A percentile compares a stretch with the other conserved stretches of the same genome.
Conservation (phyloP, 129 eudicot species). For the Calendula officinalis region DNA sequence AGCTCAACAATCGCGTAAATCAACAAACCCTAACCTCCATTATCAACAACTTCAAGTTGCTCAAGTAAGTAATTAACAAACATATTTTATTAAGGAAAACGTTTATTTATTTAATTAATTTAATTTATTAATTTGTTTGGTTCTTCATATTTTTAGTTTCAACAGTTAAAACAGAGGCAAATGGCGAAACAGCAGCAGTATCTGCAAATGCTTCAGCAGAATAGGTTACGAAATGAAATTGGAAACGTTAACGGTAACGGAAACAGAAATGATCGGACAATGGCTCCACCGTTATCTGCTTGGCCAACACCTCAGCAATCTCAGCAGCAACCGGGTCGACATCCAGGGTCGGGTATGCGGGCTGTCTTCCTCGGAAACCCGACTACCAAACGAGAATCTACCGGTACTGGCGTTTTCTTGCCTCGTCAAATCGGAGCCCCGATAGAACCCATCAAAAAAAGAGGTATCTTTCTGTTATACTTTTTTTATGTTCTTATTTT, state of each 20-base stretch:
- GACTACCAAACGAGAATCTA: constrained; percentile 50
- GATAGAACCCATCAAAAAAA: constrained; percentile 52
- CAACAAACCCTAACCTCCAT: constrained; percentile 34
- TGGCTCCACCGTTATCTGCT: constrained; percentile 32
- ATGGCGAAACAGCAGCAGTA: constrained; percentile 44
- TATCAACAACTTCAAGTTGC: constrained; percentile 57
- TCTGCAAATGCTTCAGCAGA: constrained; percentile 37
- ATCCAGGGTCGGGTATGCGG: constrained; percentile 63
- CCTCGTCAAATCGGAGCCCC: constrained; percentile 69
- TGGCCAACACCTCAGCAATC: constrained; percentile 81
- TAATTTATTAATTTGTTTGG: background rate
- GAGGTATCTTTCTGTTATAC: constrained; percentile 30
- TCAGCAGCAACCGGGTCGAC: constrained; percentile 30
- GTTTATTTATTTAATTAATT: background rate
- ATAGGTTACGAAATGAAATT: constrained; percentile 24
- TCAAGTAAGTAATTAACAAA: constrained; percentile 39
- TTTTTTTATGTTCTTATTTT: background rate
- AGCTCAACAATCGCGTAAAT: constrained; percentile 20
- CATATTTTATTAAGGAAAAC: background rate
- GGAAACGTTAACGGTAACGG: background rate
- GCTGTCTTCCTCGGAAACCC: constrained; percentile 64
- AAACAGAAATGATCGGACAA: background rate
- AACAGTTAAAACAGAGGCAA: constrained; percentile 48
- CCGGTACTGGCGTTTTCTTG: constrained; percentile 88
- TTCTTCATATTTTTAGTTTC: constrained; percentile 27